Evolutionary conservation across 495 filamentous ascomycete species (phyloP).

Genomic region (Corynascus novoguineensis): DNA sequence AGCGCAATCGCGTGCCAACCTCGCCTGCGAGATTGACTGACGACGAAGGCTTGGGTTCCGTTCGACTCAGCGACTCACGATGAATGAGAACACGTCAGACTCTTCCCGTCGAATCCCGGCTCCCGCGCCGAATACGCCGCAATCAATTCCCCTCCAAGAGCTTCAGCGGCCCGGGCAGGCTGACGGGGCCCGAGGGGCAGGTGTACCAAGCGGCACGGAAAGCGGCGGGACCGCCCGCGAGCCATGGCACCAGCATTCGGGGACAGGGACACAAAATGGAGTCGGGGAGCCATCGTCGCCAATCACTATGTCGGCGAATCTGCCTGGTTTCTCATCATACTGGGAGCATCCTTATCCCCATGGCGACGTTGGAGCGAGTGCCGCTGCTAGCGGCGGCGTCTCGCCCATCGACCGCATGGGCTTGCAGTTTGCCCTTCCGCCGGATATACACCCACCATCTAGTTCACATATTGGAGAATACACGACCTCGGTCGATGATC

Average conservation of each 20-base stretch:
- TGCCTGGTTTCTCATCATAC: conserved; percentile 42
- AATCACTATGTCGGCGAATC: conserved; percentile 38
- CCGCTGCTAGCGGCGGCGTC: conserved; percentile 21
- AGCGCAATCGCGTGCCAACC: conserved; percentile 26
- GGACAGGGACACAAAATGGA: conserved; percentile 22
- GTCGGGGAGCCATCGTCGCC: conserved; percentile 25
- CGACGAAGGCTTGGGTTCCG: neutral
- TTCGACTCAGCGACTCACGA: conserved; percentile 15
- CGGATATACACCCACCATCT: conserved; percentile 33
- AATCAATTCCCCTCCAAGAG: conserved; percentile 81
- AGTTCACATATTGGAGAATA: conserved; percentile 12
- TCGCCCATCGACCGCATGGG: conserved; percentile 45
- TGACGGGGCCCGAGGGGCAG: conserved; percentile 22
- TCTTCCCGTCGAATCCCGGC: conserved; percentile 29
- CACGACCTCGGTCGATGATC: conserved; percentile 31
- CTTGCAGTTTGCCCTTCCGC: conserved; percentile 46
- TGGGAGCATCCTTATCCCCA: conserved; percentile 39
- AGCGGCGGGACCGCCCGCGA: conserved; percentile 1
- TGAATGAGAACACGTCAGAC: conserved; percentile 25
- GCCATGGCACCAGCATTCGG: conserved; percentile 26
- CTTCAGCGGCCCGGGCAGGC: conserved; percentile 56
- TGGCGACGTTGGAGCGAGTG: conserved; percentile 27
- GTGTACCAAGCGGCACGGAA: neutral
- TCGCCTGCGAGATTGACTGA: neutral
- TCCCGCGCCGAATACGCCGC: conserved; percentile 40